Evolutionary conservation across 2,329 filamentous ascomycete species (phyloP), one percentile per base, ranked within the genome.

Genomic region (Colletotrichum limetticola): DNA sequence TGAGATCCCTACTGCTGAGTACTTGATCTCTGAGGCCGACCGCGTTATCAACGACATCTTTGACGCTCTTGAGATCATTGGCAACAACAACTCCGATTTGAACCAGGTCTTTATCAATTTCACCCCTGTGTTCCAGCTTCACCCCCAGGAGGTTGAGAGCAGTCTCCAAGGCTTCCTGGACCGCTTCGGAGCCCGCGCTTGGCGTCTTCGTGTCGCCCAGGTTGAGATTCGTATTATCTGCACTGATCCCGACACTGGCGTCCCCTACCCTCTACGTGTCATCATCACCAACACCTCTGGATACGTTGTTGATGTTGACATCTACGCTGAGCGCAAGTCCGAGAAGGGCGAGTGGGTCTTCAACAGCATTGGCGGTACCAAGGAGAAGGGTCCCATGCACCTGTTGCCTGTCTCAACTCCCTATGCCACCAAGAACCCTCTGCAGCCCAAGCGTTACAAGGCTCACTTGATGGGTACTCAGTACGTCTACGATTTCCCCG

Each of bases 81-180:
- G 97, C 81, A 98, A 98, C 89, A 98, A 98, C 87, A 97, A 97
- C 87, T 98, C 97, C 64, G 97, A 99, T 88, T 90, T 99, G 81
- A 99, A 99, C 89, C 97, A 99, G 86, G 97, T 99, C 89, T 99
- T 99, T 88, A 97, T 99, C 89, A 98, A 99, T 90, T 99, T 99
- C 87, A 97, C 95, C 0, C 95, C 95, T 11, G 94, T 98, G 72
- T 98, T 99, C 91, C 94, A 95, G 82, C 91, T 99, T 61, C 89
- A 95, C 79, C 95, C 97, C 4, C 86, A 91, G 72, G 95, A 98
- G 85, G 95, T 99, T 19, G 95, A 98, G 85, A 91, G 97, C 83
- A 96, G 95, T 35, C 91, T 99, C 28, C 95, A 93, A 80, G 95
- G 95, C 68, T 99, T 99, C 91, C 87, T 99, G 77, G 97, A 98